These are phyloP conservation scores for Trametes punicea DNA, from an alignment of 768 basidiomycete species.

Conservation along the genomic window DNA sequence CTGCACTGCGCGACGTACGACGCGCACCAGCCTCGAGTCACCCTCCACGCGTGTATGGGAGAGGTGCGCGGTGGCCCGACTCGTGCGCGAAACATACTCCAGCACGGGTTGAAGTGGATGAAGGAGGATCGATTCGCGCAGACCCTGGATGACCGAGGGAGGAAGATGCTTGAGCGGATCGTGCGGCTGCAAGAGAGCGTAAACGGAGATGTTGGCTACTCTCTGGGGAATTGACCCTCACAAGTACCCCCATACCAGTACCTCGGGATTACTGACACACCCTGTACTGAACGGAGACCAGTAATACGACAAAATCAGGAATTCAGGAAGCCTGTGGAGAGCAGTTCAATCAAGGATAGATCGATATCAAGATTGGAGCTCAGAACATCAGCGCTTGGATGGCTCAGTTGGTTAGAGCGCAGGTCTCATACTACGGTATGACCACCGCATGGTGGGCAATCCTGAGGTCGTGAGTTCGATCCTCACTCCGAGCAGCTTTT, in stretches of 20 bases:
- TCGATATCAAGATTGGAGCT: too few relatives aligned
- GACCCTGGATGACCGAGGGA: constrained; percentile 43
- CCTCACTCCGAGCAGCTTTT: constrained; percentile 16
- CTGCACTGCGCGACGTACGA: constrained; percentile 71
- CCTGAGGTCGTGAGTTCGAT: constrained; percentile 23
- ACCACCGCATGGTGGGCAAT: constrained; percentile 11
- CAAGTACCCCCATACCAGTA: too few relatives aligned
- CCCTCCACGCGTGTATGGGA: constrained; percentile 69
- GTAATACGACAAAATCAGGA: too few relatives aligned
- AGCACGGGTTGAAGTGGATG: constrained; percentile 75
- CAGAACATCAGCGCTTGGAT: too few relatives aligned
- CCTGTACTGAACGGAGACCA: too few relatives aligned
- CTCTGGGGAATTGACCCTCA: constrained; percentile 34
- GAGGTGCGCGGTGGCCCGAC: constrained; percentile 56
- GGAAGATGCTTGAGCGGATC: constrained; percentile 57
- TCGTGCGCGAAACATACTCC: constrained; percentile 70
- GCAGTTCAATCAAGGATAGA: too few relatives aligned
- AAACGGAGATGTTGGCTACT: constrained; percentile 49
- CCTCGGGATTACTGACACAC: too few relatives aligned
- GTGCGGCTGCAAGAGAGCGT: constrained; percentile 47
- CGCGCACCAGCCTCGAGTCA: constrained; percentile 47
- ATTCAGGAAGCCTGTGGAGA: too few relatives aligned
- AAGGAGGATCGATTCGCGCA: constrained; percentile 45
- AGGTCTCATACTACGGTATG: constrained; percentile 21
- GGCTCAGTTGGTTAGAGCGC: constrained; percentile 22